phyloP scores from a whole-genome alignment of 177 flowering plant genomes.

The Vitis hybrid region DNA sequence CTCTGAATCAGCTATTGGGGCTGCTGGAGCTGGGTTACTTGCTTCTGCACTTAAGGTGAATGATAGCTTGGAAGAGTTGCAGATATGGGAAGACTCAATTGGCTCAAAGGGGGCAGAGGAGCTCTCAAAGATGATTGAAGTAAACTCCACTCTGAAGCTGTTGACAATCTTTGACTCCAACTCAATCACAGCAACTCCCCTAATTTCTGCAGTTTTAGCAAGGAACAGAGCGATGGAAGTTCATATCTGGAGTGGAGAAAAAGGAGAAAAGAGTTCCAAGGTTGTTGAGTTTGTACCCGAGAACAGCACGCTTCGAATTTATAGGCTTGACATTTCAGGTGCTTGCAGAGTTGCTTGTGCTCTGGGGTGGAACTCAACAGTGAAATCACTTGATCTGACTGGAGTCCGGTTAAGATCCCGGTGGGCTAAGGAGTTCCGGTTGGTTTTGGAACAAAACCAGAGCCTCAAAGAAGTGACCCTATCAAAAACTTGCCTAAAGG shows the following conservation, averaged over 20 bases:
- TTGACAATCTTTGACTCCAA: slow-evolving; percentile 74
- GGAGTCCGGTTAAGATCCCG: slow-evolving; percentile 72
- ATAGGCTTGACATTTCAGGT: slow-evolving; percentile 58
- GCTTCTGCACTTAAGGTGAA: slow-evolving; percentile 74
- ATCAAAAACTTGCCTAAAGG: slow-evolving; percentile 74
- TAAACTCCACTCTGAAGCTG: slow-evolving; percentile 62
- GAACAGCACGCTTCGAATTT: slow-evolving; percentile 61
- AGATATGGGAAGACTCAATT: slow-evolving; percentile 95
- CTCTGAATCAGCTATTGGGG: slow-evolving; percentile 66
- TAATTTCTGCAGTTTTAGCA: slow-evolving; percentile 80
- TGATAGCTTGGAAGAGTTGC: slow-evolving; percentile 72
- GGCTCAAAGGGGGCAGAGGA: slow-evolving; percentile 93
- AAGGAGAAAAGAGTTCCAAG: slow-evolving; percentile 52
- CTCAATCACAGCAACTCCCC: slow-evolving; percentile 61
- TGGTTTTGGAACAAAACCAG: slow-evolving; percentile 76
- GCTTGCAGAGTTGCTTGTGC: slow-evolving; percentile 76
- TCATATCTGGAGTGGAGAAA: slow-evolving; percentile 74
- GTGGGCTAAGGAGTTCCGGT: slow-evolving; percentile 89
- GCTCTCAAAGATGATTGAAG: slow-evolving; percentile 90
- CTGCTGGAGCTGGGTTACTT: slow-evolving; percentile 57
- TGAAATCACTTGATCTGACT: slow-evolving; percentile 74
- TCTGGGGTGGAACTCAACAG: slow-evolving; percentile 78
- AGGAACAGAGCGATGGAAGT: slow-evolving; percentile 80
- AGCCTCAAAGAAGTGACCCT: slow-evolving; percentile 69
- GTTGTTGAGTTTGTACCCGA: slow-evolving; percentile 84